Evolutionary conservation across 768 basidiomycete species (phyloP), one percentile per base, ranked within the genome.

Genomic region (Trametes punicea): DNA sequence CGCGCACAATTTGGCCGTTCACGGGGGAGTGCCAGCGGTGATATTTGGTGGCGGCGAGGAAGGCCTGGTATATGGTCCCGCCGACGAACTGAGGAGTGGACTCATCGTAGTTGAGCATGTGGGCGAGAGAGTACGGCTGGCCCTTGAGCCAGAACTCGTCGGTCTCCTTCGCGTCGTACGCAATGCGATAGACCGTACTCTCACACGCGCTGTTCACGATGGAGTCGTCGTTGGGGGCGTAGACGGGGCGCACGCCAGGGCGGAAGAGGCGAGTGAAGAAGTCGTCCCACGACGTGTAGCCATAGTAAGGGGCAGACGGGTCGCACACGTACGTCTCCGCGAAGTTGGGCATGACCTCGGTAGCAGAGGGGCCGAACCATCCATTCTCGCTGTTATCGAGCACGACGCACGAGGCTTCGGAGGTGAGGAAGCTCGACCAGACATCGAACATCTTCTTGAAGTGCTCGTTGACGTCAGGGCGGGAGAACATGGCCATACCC

Each of bases 21-120:
- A 86, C 75, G 52, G 85, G 85, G 47, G 74, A 70, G 65, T 82
- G 81, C 84, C 83, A 85, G 60, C 83, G 79, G 62, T 86, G 85
- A 61, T 84, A 87, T 25, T 76, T 74, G 25, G 75, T 61, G 2
- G 81, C 73, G 49, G 73, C 74, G 56, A 87, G 75, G 69, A 85
- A 84, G 0, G 77, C 82, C 63, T 86, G 84, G 67, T 77, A 77
- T 33, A 81, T 65, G 0, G 76, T 77, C 15, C 78, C 84, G 9
- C 79, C 81, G 6, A 75, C 71, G 60, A 83, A 81, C 21, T 73
- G 65, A 2, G 72, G 52, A 0, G 76, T 67, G 51, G 68, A 64
- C 0, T 71, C 60, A 56, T 82, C 75, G 46, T 74, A 31, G 45
- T 74, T 27, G 31, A 86, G 77, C 70, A 85, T 81, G 62, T 84